Evolutionary conservation across 2,329 filamentous ascomycete species (phyloP), one percentile per base, ranked within the genome.

Genomic region (Claviceps sorghi): DNA sequence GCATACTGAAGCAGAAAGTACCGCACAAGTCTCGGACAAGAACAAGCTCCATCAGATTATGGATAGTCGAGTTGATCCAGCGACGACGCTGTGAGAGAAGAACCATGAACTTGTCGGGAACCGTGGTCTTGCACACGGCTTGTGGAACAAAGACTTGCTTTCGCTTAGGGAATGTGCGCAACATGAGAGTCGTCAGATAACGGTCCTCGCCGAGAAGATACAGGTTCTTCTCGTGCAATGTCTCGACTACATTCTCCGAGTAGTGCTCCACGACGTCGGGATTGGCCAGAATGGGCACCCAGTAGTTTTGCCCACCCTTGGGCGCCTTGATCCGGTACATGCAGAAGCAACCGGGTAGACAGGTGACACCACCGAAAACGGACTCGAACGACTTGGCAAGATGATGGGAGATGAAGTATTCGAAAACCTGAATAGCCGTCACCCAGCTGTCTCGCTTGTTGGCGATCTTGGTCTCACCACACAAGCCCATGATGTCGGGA

Each of bases 321-420:
- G 93, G 94, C 32, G 93, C 87, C 72, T 98, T 98, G 79, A 98
- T 97, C 63, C 93, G 87, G 74, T 98, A 98, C 94, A 98, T 98
- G 77, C 89, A 96, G 82, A 98, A 98, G 76, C 93, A 98, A 58
- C 93, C 93, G 17, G 93, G 93, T 60, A 98, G 76, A 77, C 93
- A 98, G 58, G 93, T 98, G 55, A 98, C 93, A 85, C 93, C 93
- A 71, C 93, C 93, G 69, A 98, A 98, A 58, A 96, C 86, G 1
- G 90, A 96, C 69, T 98, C 93, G 70, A 98, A 98, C 4, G 91
- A 89, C 71, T 98, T 98, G 63, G 90, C 82, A 62, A 94, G 78
- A 67, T 98, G 94, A 68, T 98, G 93, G 2, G 93, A 97, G 70
- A 98, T 93, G 74, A 97, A 98, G 73, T 97, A 96, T 74, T 98